These are phyloP conservation scores for Lithospermum erythrorhizon DNA, from an alignment of 257 asterid species.

Conservation along the genomic window DNA sequence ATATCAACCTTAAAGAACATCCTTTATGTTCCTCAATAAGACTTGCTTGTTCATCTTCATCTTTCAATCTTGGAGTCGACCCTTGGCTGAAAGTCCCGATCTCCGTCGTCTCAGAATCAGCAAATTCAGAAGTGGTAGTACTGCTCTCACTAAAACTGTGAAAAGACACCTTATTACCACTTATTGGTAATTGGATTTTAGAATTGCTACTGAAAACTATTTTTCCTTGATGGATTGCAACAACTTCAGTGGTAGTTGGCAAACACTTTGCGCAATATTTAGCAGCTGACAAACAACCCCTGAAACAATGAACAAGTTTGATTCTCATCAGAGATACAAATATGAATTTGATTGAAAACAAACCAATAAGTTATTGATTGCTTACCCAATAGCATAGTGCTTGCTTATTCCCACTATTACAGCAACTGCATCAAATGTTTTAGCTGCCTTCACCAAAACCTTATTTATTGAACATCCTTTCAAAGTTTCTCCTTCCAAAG, in stretches of 20 bases:
- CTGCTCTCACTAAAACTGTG: conserved; percentile 15
- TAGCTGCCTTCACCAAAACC: conserved; percentile 64
- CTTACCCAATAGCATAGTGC: conserved; percentile 55
- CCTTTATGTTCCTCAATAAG: conserved; percentile 20
- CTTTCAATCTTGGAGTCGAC: conserved; percentile 12
- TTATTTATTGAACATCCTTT: conserved; percentile 71
- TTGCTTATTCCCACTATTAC: conserved; percentile 62
- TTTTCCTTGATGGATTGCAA: conserved; percentile 71
- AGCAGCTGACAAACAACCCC: conserved; percentile 72
- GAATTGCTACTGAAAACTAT: conserved; percentile 52
- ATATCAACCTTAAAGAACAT: conserved; percentile 49
- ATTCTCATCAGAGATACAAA: background rate
- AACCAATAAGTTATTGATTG: background rate
- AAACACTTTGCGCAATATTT: conserved; percentile 69
- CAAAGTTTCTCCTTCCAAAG: conserved; percentile 37
- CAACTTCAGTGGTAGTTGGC: conserved; percentile 51
- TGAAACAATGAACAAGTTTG: conserved; percentile 4
- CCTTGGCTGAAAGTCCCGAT: conserved; percentile 47
- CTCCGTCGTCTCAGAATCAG: conserved; percentile 54
- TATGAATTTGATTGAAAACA: background rate
- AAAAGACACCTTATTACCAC: background rate
- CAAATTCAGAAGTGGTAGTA: conserved; percentile 38
- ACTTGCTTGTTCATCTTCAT: conserved; percentile 14
- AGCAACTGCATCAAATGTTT: conserved; percentile 44
- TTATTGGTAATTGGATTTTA: conserved; percentile 23